phyloP scores from a whole-genome alignment of 23 red algal species.

The Agarophyton chilense region DNA sequence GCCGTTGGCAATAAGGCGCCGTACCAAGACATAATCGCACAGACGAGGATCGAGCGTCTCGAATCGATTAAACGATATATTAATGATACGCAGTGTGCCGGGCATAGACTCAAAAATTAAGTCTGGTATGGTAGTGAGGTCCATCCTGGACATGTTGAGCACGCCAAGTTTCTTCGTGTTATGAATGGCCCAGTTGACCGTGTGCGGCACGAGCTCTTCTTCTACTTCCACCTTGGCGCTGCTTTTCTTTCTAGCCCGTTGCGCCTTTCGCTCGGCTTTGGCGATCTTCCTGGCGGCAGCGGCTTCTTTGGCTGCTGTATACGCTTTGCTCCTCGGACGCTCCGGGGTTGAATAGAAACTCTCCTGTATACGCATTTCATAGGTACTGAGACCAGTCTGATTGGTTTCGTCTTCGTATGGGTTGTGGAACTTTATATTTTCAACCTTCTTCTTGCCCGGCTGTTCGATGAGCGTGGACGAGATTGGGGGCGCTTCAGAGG shows the following conservation, averaged over 20 bases:
- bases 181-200: slow-evolving; percentile 39
- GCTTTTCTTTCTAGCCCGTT: slow-evolving; percentile 28
- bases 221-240: background rate
- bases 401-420: slow-evolving; percentile 43
- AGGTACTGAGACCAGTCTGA: slow-evolving; percentile 48
- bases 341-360: slow-evolving; percentile 53
- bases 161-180: slow-evolving; percentile 63
- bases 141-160: slow-evolving; percentile 51
- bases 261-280: slow-evolving; percentile 44
- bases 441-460: slow-evolving; percentile 42
- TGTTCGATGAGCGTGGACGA: background rate
- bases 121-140: slow-evolving; percentile 46
- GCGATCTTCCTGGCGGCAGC: slow-evolving; percentile 8
- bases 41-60: slow-evolving; percentile 31
- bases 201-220: slow-evolving; percentile 31
- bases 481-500: background rate
- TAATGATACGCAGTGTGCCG: slow-evolving; percentile 60
- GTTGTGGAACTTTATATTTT: slow-evolving; percentile 43
- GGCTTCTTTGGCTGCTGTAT: slow-evolving; percentile 33
- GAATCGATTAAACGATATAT: slow-evolving; percentile 57
- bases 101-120: slow-evolving; percentile 51
- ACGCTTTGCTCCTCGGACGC: slow-evolving; percentile 25
- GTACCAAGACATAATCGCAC: slow-evolving; percentile 52
- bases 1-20: slow-evolving; percentile 57
- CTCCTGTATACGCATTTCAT: slow-evolving; percentile 53